A percentile compares a stretch with the other conserved stretches of the same genome.
These are phyloP conservation scores for Condylostoma magnum DNA, from an alignment of 169 alveolate genomes.

Conservation along the genomic window DNA sequence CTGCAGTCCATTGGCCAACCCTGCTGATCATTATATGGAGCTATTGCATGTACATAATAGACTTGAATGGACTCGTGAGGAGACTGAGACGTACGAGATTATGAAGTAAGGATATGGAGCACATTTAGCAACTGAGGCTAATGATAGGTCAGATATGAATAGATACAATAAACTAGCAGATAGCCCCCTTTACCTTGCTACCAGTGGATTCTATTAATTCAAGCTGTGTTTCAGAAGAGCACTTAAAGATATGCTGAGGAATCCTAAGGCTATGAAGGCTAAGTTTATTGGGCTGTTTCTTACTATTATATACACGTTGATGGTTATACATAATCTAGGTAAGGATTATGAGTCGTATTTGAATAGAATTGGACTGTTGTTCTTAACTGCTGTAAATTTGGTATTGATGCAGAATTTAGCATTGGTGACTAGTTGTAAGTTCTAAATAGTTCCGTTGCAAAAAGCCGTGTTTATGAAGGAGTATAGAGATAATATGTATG, in stretches of 20 bases:
- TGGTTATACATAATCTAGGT: neutral
- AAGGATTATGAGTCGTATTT: neutral
- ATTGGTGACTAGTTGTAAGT: neutral
- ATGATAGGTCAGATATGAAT: too few relatives aligned
- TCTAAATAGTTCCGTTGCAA: neutral
- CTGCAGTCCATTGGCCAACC: slow-evolving; percentile 41
- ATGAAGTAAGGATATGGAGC: neutral
- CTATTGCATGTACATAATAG: slow-evolving; percentile 17
- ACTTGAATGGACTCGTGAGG: neutral
- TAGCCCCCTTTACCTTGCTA: too few relatives aligned
- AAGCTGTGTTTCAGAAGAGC: too few relatives aligned
- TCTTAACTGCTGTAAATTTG: neutral
- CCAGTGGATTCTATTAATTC: too few relatives aligned
- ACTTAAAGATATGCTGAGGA: too few relatives aligned
- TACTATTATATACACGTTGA: too few relatives aligned
- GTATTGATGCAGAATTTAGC: neutral
- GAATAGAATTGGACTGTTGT: neutral
- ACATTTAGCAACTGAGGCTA: too few relatives aligned
- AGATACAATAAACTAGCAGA: too few relatives aligned
- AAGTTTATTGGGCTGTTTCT: too few relatives aligned
- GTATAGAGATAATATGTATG: neutral
- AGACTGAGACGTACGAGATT: neutral
- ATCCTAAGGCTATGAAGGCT: too few relatives aligned
- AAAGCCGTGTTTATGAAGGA: neutral
- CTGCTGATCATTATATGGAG: slow-evolving; percentile 45